Base-by-base conservation (phyloP, 2,329 filamentous ascomycete species). In the Cytospora leucostoma region DNA sequence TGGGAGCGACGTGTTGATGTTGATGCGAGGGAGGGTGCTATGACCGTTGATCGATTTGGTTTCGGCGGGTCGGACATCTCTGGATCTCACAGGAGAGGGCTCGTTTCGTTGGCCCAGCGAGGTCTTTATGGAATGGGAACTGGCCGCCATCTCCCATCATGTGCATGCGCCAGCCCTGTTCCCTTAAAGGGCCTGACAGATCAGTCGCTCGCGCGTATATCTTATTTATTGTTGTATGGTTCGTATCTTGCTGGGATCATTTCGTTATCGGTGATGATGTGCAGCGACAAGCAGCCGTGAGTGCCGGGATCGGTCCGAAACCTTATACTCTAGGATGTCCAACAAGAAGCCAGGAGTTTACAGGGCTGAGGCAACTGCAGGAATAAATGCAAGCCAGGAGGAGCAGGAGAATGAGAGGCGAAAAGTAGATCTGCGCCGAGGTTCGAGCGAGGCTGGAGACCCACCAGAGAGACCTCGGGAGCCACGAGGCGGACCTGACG, bases 141-240 rank as follows among this genome's bases (percentile, higher is more conserved):
- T 38, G 61, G 68, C 60, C 32, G 68, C 62, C 68, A 69, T 69
- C 35, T 64, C 65, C 64, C 67, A 67, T 67, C 61, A 51, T 67
- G 49, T 53, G 40, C 27, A 27, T 37, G 35, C 50, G 57, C 57
- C 56, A 54, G 52, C 52, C 52, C 27, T 17, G 40, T 37, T 37
- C 33, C 32, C 49, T n/a, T 12, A 34, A n/a, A 5, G 27, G 34
- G 38, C 7, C n/a, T 19, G n/a, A 21, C n/a, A 21, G 27, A 27
- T 27, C 4, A 27, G 44, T 47, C 44, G 44, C 44, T 21, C 21
- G 44, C n/a, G 44, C 44, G 7, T 12, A 11, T 21, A 10, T 47
- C 44, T 27, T 27, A 27, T 27, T 27, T 27, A 27, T 27, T 27
- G n/a, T 7, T 19, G n/a, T 21, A 21, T 12, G 13, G 19, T 2